Evolutionary conservation across 192 early-diverging fungal genomes (phyloP).

Genomic region (Backusella tuberculispora): DNA sequence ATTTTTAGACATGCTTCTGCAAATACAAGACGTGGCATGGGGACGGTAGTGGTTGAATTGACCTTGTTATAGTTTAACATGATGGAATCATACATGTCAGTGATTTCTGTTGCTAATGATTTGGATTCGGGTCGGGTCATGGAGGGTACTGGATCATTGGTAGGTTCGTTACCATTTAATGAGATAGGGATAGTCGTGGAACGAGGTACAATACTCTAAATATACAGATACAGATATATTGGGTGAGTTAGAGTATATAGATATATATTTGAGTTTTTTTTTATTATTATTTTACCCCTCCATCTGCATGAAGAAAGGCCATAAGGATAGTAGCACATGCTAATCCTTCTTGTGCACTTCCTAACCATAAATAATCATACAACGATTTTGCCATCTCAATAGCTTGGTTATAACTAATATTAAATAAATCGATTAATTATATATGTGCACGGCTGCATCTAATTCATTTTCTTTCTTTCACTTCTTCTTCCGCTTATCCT

Average conservation of each 20-base stretch:
- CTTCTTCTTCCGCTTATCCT: not conserved
- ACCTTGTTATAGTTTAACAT: conserved; percentile 66
- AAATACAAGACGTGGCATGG: conserved; percentile 62
- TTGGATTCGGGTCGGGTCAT: not conserved
- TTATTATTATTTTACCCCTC: conserved; percentile 13
- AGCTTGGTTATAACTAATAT: conserved; percentile 61
- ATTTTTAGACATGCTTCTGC: conserved; percentile 71
- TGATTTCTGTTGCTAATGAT: conserved; percentile 56
- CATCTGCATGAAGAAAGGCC: conserved; percentile 51
- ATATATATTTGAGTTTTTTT: not conserved
- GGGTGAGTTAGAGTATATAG: not conserved
- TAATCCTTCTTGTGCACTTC: conserved; percentile 71
- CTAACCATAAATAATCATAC: conserved; percentile 78
- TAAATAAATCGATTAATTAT: not conserved
- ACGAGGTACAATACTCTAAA: conserved; percentile 6
- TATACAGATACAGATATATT: not conserved
- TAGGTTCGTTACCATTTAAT: not conserved
- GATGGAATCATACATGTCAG: conserved; percentile 71
- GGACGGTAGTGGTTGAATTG: conserved; percentile 42
- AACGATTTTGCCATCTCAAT: conserved; percentile 70
- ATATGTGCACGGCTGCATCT: too few relatives aligned
- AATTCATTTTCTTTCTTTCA: not conserved
- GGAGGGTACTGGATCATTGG: not conserved
- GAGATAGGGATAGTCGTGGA: not conserved
- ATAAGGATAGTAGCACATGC: conserved; percentile 64